Conservation (phyloP, 2,329 filamentous ascomycete genomes). For the Diaporthe humulicola region DNA sequence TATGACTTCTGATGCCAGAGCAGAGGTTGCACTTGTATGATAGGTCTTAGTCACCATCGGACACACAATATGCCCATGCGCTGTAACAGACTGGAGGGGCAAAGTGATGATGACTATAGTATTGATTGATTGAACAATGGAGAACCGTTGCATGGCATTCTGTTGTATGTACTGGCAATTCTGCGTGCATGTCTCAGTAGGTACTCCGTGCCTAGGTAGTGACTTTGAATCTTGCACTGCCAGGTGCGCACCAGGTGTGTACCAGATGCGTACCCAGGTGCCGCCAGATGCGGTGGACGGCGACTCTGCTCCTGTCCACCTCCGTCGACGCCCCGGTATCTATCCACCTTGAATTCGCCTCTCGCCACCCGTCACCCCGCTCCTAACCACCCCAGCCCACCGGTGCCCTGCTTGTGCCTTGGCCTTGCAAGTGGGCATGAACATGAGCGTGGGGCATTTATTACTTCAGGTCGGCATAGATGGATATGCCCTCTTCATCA, state of each 20-base stretch:
- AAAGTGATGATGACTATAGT: background rate
- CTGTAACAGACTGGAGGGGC: background rate
- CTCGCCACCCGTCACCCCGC: conserved; percentile 1
- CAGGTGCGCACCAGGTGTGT: background rate
- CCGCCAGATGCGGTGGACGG: no score
- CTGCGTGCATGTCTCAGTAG: no score
- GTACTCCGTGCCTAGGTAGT: no score
- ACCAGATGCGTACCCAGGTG: no score
- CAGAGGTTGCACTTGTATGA: background rate
- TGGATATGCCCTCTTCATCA: background rate
- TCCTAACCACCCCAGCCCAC: no score
- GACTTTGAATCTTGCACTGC: no score
- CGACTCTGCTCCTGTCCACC: background rate
- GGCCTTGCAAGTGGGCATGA: background rate
- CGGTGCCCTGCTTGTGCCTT: background rate
- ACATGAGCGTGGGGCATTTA: background rate
- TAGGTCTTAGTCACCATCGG: background rate
- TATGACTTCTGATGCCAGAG: background rate
- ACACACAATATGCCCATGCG: background rate
- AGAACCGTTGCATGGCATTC: background rate
- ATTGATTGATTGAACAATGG: background rate
- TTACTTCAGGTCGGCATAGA: background rate
- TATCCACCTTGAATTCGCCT: background rate
- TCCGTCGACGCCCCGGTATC: background rate
- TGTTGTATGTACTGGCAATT: no score